Percentiles rank a stretch among this genome's conserved stretches.
Conservation (phyloP, 2,329 filamentous ascomycete species). For the Trichoderma afroharzianum region DNA sequence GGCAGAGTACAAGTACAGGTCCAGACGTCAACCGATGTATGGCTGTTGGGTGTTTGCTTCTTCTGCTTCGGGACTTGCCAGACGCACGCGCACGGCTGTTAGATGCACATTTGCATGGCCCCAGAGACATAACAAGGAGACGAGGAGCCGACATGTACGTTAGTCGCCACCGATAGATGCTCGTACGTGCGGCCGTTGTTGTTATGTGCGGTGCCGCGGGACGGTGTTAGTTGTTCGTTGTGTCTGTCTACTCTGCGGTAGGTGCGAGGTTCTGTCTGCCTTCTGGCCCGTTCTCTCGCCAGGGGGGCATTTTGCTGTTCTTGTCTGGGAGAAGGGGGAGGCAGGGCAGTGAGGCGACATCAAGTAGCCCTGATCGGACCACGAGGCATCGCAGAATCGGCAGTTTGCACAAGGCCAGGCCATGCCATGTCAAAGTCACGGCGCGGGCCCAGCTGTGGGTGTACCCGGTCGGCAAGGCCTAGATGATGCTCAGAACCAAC, state of each 20-base stretch:
- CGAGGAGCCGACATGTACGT: slow-evolving; percentile 9
- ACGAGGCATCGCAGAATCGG: slow-evolving; percentile 19
- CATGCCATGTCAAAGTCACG: slow-evolving; percentile 27
- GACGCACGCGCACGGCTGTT: slow-evolving; percentile 9
- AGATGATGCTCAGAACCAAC: slow-evolving; percentile 15
- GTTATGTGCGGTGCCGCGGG: slow-evolving; percentile 8
- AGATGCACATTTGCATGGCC: slow-evolving; percentile 13
- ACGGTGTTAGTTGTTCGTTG: slow-evolving; percentile 9
- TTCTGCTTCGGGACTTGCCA: slow-evolving; percentile 11
- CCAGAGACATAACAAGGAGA: slow-evolving; percentile 1
- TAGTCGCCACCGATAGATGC: slow-evolving; percentile 11
- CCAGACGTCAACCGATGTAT: slow-evolving; percentile 19
- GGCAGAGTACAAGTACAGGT: slow-evolving; percentile 16
- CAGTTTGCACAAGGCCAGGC: slow-evolving; percentile 23
- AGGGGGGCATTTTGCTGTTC: slow-evolving; percentile 11
- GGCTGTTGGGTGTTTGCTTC: slow-evolving; percentile 20
- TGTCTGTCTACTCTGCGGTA: slow-evolving; percentile 12
- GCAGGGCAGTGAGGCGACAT: slow-evolving; percentile 19
- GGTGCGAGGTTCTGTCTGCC: slow-evolving; percentile 18
- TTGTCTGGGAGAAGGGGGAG: slow-evolving; percentile 6
- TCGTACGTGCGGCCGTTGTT: slow-evolving; percentile 14
- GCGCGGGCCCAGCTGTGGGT: slow-evolving; percentile 12
- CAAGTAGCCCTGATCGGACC: slow-evolving; percentile 27
- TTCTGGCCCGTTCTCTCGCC: slow-evolving; percentile 18
- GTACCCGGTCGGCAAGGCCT: slow-evolving; percentile 17